Evolutionary conservation across 1,284 basidiomycete genomes (phyloP).

Genomic region (Xerocomus nothofagi): DNA sequence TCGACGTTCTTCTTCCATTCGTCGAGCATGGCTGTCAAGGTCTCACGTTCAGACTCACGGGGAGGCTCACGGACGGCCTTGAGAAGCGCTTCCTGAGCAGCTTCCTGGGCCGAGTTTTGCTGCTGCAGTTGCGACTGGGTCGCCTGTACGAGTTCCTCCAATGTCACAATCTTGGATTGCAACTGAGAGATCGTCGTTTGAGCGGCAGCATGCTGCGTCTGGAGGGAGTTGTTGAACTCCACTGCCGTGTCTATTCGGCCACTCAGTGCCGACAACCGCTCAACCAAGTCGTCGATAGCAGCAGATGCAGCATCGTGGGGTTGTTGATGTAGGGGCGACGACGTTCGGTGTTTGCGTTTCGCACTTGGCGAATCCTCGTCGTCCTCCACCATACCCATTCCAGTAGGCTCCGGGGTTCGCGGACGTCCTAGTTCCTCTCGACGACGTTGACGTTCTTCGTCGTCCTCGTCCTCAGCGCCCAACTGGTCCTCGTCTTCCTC

Average conservation of each 20-base stretch:
- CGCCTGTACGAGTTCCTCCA: conserved; percentile 57
- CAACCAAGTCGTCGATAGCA: conserved; percentile 59
- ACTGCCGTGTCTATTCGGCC: conserved; percentile 79
- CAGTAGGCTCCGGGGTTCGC: conserved; percentile 72
- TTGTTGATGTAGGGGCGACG: conserved; percentile 18
- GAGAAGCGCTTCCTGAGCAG: conserved; percentile 41
- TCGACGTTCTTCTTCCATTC: conserved; percentile 76
- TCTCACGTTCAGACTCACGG: conserved; percentile 40
- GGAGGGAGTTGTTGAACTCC: conserved; percentile 70
- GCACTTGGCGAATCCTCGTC: conserved; percentile 29
- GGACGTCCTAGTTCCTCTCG: conserved; percentile 66
- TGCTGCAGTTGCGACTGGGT: conserved; percentile 41
- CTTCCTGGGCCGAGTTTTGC: conserved; percentile 45
- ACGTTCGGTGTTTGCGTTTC: conserved; percentile 18
- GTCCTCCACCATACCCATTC: conserved; percentile 62
- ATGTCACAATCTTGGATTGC: conserved; percentile 63
- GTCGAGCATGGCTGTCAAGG: conserved; percentile 52
- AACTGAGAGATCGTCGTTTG: conserved; percentile 77
- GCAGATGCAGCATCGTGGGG: conserved; percentile 27
- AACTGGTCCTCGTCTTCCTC: conserved; percentile 72
- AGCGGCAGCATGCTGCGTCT: conserved; percentile 78
- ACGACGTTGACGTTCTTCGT: conserved; percentile 46
- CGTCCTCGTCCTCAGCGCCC: conserved; percentile 44
- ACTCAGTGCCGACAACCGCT: conserved; percentile 71
- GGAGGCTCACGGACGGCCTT: conserved; percentile 38